phyloP scores from a whole-genome alignment of 306 rosid species.

The Prunus mume region DNA sequence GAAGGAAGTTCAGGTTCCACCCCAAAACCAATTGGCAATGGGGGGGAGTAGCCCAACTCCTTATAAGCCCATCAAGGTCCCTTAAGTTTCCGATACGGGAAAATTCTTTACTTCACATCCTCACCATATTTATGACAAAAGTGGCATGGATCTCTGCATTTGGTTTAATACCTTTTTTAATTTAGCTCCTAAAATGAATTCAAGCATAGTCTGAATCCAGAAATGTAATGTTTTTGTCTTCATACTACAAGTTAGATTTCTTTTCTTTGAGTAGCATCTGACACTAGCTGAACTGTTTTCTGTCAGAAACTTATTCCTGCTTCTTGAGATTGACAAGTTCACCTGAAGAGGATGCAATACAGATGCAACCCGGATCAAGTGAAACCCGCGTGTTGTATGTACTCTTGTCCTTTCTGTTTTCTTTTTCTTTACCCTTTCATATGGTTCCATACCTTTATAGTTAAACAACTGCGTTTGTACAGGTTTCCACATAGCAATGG shows the following conservation, averaged over 20 bases:
- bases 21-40: too few species aligned
- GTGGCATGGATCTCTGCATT: neutral
- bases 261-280: neutral
- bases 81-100: too few species aligned
- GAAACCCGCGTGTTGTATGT: constrained; percentile 33
- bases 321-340: constrained; percentile 36
- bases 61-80: too few species aligned
- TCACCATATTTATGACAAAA: neutral
- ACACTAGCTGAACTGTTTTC: neutral
- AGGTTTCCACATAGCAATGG: constrained; percentile 33
- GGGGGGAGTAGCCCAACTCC: too few species aligned
- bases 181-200: neutral
- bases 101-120: too few species aligned
- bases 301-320: constrained; percentile 36
- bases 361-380: constrained; percentile 36
- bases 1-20: too few species aligned
- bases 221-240: neutral
- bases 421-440: neutral
- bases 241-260: neutral
- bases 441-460: neutral
- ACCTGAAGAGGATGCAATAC: constrained; percentile 27
- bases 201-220: neutral
- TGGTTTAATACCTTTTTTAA: neutral
- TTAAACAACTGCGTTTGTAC: neutral
- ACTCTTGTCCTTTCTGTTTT: neutral